phyloP scores from a whole-genome alignment of 306 rosid genomes.

The Sophora flavescens region DNA sequence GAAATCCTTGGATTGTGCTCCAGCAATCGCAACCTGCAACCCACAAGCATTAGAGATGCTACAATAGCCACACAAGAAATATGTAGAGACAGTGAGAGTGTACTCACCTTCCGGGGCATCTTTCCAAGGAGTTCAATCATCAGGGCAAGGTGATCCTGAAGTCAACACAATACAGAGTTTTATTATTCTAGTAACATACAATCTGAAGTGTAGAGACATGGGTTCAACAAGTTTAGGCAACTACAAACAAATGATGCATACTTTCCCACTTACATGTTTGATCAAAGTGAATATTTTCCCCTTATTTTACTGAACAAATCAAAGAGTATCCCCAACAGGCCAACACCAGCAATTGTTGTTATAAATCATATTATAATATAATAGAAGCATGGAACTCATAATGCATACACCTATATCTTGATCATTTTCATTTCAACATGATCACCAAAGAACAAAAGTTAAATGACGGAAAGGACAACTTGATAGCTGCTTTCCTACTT shows the following conservation, averaged over 20 bases:
- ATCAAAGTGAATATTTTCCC: neutral
- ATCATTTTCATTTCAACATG: slow-evolving; percentile 13
- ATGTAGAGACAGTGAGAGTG: slow-evolving; percentile 2
- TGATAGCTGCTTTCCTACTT: slow-evolving; percentile 13
- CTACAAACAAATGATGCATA: neutral
- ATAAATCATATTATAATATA: neutral
- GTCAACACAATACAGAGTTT: slow-evolving; percentile 47
- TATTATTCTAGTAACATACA: slow-evolving; percentile 17
- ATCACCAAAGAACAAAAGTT: neutral
- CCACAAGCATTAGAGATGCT: slow-evolving; percentile 45
- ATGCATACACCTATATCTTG: slow-evolving; percentile 16
- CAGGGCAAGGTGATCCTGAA: slow-evolving; percentile 95
- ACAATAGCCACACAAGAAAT: slow-evolving; percentile 32
- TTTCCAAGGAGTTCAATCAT: slow-evolving; percentile 99
- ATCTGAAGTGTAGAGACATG: neutral
- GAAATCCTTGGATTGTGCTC: slow-evolving; percentile 83
- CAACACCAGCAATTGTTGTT: slow-evolving; percentile 29
- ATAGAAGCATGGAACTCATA: slow-evolving; percentile 19
- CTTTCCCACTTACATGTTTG: neutral
- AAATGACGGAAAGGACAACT: neutral
- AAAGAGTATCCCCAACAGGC: slow-evolving; percentile 11
- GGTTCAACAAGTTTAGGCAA: slow-evolving; percentile 27
- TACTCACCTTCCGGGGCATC: slow-evolving; percentile 85
- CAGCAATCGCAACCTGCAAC: slow-evolving; percentile 76
- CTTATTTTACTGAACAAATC: neutral